Conservation (phyloP, 805 yeast species). For the Suhomyces faveliae region DNA sequence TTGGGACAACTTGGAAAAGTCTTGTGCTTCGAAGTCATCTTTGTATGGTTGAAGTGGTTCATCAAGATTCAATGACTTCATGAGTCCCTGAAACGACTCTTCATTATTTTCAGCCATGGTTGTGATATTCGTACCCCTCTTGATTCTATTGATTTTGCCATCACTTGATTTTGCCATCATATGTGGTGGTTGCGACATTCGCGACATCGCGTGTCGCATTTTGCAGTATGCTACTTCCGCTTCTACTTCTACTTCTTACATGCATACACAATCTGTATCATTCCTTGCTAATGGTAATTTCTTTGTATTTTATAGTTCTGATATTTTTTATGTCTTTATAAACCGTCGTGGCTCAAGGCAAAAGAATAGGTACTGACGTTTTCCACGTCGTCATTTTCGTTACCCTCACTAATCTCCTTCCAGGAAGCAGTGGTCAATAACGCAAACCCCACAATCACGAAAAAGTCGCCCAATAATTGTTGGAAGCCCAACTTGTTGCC, state of each 20-base stretch:
- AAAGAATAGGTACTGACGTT: slow-evolving; percentile 41
- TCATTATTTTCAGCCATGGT: neutral
- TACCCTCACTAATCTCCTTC: slow-evolving; percentile 57
- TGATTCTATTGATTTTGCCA: neutral
- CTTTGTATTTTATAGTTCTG: too few species aligned
- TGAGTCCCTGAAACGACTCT: slow-evolving; percentile 23
- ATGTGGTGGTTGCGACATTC: neutral
- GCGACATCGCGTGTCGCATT: neutral
- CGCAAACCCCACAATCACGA: slow-evolving; percentile 68
- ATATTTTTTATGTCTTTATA: neutral
- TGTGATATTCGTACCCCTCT: neutral
- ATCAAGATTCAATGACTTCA: slow-evolving; percentile 28
- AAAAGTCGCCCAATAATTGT: slow-evolving; percentile 66
- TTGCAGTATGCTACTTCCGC: neutral
- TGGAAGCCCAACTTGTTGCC: slow-evolving; percentile 52
- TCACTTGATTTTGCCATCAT: neutral
- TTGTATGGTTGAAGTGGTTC: slow-evolving; percentile 19
- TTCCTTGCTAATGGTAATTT: too few species aligned
- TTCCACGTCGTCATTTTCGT: slow-evolving; percentile 45
- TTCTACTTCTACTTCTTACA: too few species aligned
- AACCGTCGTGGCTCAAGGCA: slow-evolving; percentile 31
- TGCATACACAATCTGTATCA: too few species aligned
- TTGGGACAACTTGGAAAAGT: slow-evolving; percentile 21
- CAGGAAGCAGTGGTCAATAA: slow-evolving; percentile 64
- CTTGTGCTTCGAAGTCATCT: slow-evolving; percentile 15